Conservation (phyloP, 768 basidiomycete genomes). For the Serendipita sp. region DNA sequence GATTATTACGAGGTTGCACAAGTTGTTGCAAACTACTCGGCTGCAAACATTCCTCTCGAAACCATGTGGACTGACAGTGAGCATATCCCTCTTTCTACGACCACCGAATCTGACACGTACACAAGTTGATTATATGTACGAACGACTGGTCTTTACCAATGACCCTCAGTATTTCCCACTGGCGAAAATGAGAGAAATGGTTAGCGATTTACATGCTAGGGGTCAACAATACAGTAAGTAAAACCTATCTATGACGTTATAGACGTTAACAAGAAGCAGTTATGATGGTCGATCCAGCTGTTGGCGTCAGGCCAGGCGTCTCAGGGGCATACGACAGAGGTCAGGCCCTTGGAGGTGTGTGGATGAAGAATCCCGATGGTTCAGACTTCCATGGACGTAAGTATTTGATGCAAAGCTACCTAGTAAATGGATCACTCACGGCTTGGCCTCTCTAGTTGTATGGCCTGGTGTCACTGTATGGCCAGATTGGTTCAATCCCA, state of each 20-base stretch:
- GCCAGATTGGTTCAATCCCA: constrained; percentile 44
- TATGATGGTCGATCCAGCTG: too few relatives aligned
- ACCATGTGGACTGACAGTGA: constrained; percentile 62
- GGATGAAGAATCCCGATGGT: too few relatives aligned
- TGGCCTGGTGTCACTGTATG: constrained; percentile 54
- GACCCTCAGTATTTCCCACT: constrained; percentile 35
- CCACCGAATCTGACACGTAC: not conserved
- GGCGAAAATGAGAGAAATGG: too few relatives aligned
- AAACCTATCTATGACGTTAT: constrained; percentile 26
- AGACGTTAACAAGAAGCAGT: constrained; percentile 35
- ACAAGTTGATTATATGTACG: constrained; percentile 40
- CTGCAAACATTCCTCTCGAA: constrained; percentile 48
- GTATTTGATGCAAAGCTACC: not conserved
- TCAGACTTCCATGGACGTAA: too few relatives aligned
- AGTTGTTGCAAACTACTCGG: constrained; percentile 47
- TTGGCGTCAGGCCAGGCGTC: too few relatives aligned
- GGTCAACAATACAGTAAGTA: constrained; percentile 40
- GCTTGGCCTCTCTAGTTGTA: constrained; percentile 31
- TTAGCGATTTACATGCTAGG: constrained; percentile 37
- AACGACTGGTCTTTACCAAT: constrained; percentile 50
- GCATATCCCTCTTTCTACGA: not conserved
- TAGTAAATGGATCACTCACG: constrained; percentile 9
- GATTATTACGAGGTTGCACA: constrained; percentile 44
- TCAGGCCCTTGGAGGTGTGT: too few relatives aligned
- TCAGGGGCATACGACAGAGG: too few relatives aligned